A percentile compares a stretch with the other conserved stretches of the same genome.
Evolutionary conservation across 2,329 filamentous ascomycete species (phyloP).

Genomic region (Diaporthe sp.): DNA sequence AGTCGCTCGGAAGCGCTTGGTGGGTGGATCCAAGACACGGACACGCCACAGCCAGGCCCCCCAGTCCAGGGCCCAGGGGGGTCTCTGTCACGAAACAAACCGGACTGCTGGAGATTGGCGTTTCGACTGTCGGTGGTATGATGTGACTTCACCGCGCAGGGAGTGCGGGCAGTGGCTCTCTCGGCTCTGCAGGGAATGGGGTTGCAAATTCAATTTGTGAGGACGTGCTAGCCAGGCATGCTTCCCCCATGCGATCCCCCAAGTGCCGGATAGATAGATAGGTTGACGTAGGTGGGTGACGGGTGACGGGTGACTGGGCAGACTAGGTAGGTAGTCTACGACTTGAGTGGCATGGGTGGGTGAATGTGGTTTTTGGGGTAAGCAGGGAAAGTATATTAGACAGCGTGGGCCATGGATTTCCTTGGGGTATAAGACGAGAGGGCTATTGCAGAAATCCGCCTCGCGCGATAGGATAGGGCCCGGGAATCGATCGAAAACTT

Average conservation of each 20-base stretch:
- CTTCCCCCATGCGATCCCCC: conserved; percentile 4
- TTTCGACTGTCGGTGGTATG: conserved; percentile 33
- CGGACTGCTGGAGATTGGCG: conserved; percentile 31
- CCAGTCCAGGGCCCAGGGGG: conserved; percentile 18
- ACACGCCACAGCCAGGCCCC: conserved; percentile 26
- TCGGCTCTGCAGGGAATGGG: conserved; percentile 10
- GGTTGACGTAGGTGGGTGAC: conserved; percentile 29
- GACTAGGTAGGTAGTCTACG: background rate
- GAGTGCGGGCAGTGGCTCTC: background rate
- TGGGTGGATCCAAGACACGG: conserved; percentile 36
- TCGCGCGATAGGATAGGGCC: conserved; percentile 25
- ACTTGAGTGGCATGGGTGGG: no score
- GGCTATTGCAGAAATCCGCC: conserved; percentile 28
- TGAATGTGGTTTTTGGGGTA: conserved; percentile 1
- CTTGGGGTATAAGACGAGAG: conserved; percentile 21
- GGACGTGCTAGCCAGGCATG: conserved; percentile 19
- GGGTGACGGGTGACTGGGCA: background rate
- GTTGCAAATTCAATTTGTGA: conserved; percentile 5
- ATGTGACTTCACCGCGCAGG: conserved; percentile 29
- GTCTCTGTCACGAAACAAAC: conserved; percentile 32
- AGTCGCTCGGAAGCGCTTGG: conserved; percentile 31
- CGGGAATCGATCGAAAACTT: conserved; percentile 11
- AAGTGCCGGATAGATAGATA: conserved; percentile 26
- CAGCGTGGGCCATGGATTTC: background rate
- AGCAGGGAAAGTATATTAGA: background rate